Evolutionary conservation across 1,284 basidiomycete species (phyloP).

Genomic region (Marasmius oreades): DNA sequence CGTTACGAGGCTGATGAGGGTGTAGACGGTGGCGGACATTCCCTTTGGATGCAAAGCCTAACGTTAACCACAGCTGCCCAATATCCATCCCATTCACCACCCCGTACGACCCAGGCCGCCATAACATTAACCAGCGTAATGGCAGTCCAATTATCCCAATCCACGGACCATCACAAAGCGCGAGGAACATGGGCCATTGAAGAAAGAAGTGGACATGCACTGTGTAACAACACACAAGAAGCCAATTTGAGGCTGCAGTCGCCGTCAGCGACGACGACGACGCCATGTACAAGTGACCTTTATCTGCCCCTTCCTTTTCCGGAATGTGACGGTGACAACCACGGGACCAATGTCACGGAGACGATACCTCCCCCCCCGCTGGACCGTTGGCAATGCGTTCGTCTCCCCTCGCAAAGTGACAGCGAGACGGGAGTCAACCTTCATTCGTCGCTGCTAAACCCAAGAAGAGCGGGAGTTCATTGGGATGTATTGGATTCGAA

Average conservation of each 20-base stretch:
- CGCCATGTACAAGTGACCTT: not conserved
- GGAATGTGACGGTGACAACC: too few relatives aligned
- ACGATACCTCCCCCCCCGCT: not conserved
- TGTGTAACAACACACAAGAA: not conserved
- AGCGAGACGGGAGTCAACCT: not conserved
- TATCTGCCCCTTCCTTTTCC: not conserved
- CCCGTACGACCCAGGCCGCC: not conserved
- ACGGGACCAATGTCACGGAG: too few relatives aligned
- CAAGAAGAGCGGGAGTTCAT: not conserved
- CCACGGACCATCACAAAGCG: too few relatives aligned
- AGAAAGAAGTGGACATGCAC: too few relatives aligned
- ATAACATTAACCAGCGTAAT: too few relatives aligned
- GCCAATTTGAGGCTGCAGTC: not conserved
- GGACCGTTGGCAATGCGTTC: not conserved
- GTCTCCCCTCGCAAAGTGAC: not conserved
- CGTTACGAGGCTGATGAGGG: not conserved
- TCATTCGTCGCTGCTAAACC: not conserved
- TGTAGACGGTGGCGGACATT: not conserved
- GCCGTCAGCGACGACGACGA: not conserved
- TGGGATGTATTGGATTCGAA: not conserved
- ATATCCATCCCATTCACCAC: not conserved
- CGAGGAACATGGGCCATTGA: too few relatives aligned
- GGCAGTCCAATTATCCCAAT: too few relatives aligned
- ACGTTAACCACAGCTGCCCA: not conserved
- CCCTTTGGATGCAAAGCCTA: not conserved